These are phyloP conservation scores for Chlorella sp. DNA, from an alignment of 139 green algal species.

Conservation along the genomic window DNA sequence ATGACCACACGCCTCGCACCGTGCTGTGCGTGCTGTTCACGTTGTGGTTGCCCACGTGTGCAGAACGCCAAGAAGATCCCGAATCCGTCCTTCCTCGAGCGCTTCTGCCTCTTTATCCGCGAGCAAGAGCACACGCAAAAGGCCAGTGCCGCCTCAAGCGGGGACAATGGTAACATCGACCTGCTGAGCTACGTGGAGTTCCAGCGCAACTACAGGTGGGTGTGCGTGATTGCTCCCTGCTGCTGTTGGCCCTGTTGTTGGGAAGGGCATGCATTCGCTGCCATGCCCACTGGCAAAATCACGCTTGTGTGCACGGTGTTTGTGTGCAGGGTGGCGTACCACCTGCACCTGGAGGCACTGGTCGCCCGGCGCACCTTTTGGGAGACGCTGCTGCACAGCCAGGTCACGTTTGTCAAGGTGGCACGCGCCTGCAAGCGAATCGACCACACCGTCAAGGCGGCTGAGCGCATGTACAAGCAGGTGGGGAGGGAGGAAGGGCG, in stretches of 20 bases:
- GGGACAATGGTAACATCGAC: background rate
- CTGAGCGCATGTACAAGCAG: constrained; percentile 14
- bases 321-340: background rate
- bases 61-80: constrained; percentile 15
- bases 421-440: background rate
- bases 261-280: background rate
- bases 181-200: background rate
- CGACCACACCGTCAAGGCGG: constrained; percentile 5
- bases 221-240: background rate
- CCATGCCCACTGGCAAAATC: background rate
- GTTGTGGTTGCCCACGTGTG: background rate
- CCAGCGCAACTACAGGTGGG: background rate
- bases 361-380: background rate
- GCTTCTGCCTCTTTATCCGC: constrained; percentile 25
- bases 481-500: too few species aligned
- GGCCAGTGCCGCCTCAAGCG: background rate
- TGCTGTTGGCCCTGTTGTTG: background rate
- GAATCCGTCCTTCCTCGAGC: constrained; percentile 14
- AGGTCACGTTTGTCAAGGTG: background rate
- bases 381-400: background rate
- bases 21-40: background rate
- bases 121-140: constrained; percentile 42
- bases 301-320: background rate
- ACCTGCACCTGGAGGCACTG: background rate
- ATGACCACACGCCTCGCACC: background rate